Percentiles rank a stretch among this genome's conserved stretches.
Evolutionary conservation across 179 eudicot species (phyloP).

Genomic region (Sideroxylon spinosum): DNA sequence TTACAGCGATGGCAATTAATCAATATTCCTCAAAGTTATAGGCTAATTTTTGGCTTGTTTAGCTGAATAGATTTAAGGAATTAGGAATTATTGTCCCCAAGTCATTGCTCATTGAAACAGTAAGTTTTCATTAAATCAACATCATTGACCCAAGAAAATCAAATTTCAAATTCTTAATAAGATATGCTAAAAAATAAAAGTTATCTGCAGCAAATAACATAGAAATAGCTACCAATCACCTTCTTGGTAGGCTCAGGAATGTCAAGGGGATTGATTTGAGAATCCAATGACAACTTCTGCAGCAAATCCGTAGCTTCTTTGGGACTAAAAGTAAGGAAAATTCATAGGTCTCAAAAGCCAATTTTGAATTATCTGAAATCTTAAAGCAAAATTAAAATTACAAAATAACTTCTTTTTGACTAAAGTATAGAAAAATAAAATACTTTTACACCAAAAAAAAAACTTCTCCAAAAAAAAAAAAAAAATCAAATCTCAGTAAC

Average conservation of each 20-base stretch:
- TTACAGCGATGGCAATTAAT: too few species aligned
- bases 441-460: not conserved
- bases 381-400: not conserved
- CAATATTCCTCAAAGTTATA: too few species aligned
- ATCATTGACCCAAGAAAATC: not conserved
- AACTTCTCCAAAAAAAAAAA: not conserved
- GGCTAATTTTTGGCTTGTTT: too few species aligned
- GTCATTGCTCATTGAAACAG: too few species aligned
- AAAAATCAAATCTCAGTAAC: not conserved
- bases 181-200: not conserved
- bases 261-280: slow-evolving; percentile 61
- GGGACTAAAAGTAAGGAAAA: slow-evolving; percentile 23
- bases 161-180: not conserved
- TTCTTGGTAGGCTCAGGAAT: slow-evolving; percentile 60
- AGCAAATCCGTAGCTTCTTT: slow-evolving; percentile 76
- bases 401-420: not conserved
- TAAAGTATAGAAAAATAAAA: not conserved
- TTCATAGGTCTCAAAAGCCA: not conserved
- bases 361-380: slow-evolving; percentile 14
- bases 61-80: too few species aligned
- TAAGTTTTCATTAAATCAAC: too few species aligned
- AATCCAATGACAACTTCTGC: slow-evolving; percentile 74
- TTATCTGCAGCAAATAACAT: not conserved
- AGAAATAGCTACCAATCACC: slow-evolving; percentile 29
- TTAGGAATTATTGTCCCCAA: too few species aligned